phyloP scores from a whole-genome alignment of 2,329 filamentous ascomycete genomes.

The Biscogniauxia marginata region DNA sequence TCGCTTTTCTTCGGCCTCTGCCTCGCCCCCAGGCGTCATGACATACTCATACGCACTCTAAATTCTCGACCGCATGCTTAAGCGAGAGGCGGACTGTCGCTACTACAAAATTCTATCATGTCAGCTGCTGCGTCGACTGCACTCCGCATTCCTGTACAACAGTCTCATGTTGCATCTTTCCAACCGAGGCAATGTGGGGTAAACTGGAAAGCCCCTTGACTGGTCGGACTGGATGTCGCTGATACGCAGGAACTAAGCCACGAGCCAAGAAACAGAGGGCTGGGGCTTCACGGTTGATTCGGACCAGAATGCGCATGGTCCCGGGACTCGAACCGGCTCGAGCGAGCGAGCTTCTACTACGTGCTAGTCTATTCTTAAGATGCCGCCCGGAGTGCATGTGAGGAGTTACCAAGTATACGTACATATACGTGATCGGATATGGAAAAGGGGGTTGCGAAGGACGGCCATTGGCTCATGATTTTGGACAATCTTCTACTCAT shows the following conservation, averaged over 20 bases:
- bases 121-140: slow-evolving; percentile 29
- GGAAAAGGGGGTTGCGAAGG: background rate
- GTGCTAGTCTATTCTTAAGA: slow-evolving; percentile 15
- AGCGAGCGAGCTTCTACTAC: slow-evolving; percentile 7
- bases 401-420: background rate
- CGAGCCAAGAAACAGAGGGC: slow-evolving; percentile 3
- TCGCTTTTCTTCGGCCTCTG: slow-evolving; percentile 30
- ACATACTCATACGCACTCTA: slow-evolving; percentile 19
- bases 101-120: slow-evolving; percentile 28
- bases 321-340: slow-evolving; percentile 23
- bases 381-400: slow-evolving; percentile 15
- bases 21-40: slow-evolving; percentile 28
- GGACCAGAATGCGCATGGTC: slow-evolving; percentile 28
- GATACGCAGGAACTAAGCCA: slow-evolving; percentile 28
- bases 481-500: background rate
- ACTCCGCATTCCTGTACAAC: slow-evolving; percentile 31
- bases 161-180: slow-evolving; percentile 22
- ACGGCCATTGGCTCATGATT: background rate
- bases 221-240: slow-evolving; percentile 9
- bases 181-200: slow-evolving; percentile 31
- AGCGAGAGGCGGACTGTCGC: slow-evolving; percentile 28
- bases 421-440: background rate
- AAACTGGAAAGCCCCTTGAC: slow-evolving; percentile 21
- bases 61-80: slow-evolving; percentile 27
- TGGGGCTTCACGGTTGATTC: slow-evolving; percentile 27